Percentiles rank a stretch among this genome's conserved stretches.
These are phyloP conservation scores for Trichosporon sp. DNA, from an alignment of 1,284 basidiomycete genomes.

Conservation along the genomic window DNA sequence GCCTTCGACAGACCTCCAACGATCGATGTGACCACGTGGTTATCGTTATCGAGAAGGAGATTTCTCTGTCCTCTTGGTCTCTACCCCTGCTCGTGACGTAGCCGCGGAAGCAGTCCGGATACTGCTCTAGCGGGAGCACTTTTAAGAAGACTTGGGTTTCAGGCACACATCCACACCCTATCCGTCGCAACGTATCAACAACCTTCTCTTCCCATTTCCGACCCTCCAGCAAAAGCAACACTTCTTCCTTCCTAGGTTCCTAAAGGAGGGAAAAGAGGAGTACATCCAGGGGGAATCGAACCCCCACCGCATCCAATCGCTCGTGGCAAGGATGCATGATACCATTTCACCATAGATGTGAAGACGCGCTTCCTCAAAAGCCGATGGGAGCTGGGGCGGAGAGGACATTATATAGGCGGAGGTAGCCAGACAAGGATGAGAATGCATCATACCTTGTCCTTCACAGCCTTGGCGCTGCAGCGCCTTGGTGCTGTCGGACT, in stretches of 20 bases:
- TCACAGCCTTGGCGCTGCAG: too few relatives aligned
- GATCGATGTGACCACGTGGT: background rate
- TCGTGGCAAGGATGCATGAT: slow-evolving; percentile 10
- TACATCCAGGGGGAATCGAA: slow-evolving; percentile 15
- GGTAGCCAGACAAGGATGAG: too few relatives aligned
- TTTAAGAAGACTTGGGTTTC: background rate
- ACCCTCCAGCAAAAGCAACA: background rate
- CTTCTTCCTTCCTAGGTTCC: background rate
- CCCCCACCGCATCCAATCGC: slow-evolving; percentile 10
- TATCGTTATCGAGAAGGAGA: slow-evolving; percentile 1
- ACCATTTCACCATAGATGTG: slow-evolving; percentile 12
- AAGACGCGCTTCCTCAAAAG: too few relatives aligned
- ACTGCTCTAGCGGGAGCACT: background rate
- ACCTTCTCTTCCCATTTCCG: background rate
- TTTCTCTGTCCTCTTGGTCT: too few relatives aligned
- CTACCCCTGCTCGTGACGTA: too few relatives aligned
- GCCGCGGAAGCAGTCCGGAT: background rate
- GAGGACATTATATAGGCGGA: too few relatives aligned
- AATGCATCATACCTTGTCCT: too few relatives aligned
- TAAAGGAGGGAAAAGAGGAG: background rate
- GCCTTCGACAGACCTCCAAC: too few relatives aligned
- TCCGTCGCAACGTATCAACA: background rate
- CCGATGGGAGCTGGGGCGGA: too few relatives aligned
- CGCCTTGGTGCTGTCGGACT: too few relatives aligned
- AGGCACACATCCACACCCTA: background rate